phyloP scores from a whole-genome alignment of 257 asterid genomes.

The Paraleonurus japonicus region DNA sequence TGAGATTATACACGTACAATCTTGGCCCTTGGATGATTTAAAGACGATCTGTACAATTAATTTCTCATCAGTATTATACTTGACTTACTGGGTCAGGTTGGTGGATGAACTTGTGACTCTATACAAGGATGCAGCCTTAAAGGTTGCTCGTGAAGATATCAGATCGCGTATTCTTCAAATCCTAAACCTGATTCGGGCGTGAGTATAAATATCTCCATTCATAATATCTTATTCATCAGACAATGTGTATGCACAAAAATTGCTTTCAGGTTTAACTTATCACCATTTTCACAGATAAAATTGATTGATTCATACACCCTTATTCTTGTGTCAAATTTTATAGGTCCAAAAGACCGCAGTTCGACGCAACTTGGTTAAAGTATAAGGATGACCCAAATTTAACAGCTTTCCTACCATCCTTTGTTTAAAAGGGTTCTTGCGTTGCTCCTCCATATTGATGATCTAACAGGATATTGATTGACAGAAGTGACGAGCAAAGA shows the following conservation, averaged over 20 bases:
- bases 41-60: neutral
- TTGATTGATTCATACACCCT: conserved; percentile 6
- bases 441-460: conserved; percentile 16
- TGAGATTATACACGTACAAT: neutral
- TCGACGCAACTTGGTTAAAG: conserved; percentile 64
- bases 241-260: neutral
- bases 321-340: conserved; percentile 3
- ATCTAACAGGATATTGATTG: neutral
- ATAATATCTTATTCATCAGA: neutral
- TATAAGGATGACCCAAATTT: conserved; percentile 79
- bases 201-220: conserved; percentile 33
- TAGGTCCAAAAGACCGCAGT: conserved; percentile 63
- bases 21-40: neutral
- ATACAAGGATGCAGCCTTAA: conserved; percentile 80
- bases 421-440: conserved; percentile 29
- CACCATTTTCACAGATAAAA: neutral
- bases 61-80: neutral
- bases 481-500: neutral
- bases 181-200: conserved; percentile 60
- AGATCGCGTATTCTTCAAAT: conserved; percentile 58
- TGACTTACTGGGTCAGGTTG: conserved; percentile 47
- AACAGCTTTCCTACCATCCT: conserved; percentile 37
- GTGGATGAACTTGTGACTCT: conserved; percentile 80
- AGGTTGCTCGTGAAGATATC: conserved; percentile 65
- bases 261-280: neutral